phyloP scores from a whole-genome alignment of 441 rosid species.

The Jatropha multifida region DNA sequence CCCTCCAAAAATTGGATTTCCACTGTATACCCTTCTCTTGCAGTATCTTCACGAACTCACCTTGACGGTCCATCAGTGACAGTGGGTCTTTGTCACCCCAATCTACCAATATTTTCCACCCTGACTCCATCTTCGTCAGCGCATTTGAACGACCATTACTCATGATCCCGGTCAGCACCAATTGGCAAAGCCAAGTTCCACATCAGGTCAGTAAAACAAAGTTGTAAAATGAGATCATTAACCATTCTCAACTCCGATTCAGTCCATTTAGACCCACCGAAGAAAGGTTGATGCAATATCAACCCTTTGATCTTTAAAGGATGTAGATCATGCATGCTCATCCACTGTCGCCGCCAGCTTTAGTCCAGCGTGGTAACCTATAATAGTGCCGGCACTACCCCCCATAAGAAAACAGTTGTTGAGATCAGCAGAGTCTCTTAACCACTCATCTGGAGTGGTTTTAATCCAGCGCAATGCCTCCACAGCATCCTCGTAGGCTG shows the following conservation, averaged over 20 bases:
- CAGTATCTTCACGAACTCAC: slow-evolving; percentile 32
- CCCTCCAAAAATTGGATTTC: slow-evolving; percentile 27
- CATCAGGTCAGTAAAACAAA: slow-evolving; percentile 30
- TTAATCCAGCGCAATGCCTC: slow-evolving; percentile 44
- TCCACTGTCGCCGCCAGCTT: slow-evolving; percentile 10
- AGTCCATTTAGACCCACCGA: slow-evolving; percentile 43
- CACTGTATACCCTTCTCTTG: slow-evolving; percentile 34
- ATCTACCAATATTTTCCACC: slow-evolving; percentile 38
- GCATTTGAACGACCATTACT: slow-evolving; percentile 34
- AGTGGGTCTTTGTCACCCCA: slow-evolving; percentile 43
- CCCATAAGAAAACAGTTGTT: slow-evolving; percentile 46
- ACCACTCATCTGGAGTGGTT: slow-evolving; percentile 38
- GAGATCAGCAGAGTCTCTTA: slow-evolving; percentile 35
- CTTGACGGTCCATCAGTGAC: slow-evolving; percentile 47
- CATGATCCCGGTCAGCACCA: slow-evolving; percentile 51
- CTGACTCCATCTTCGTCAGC: slow-evolving; percentile 24
- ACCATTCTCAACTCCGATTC: slow-evolving; percentile 36
- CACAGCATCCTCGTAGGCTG: slow-evolving; percentile 50
- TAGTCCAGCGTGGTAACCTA: slow-evolving; percentile 40
- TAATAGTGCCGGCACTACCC: slow-evolving; percentile 49
- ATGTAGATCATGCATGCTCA: background rate
- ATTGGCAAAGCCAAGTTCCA: slow-evolving; percentile 43
- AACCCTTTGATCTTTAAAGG: slow-evolving; percentile 51
- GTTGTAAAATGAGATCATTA: slow-evolving; percentile 28
- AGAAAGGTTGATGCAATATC: slow-evolving; percentile 53